A percentile compares a stretch with the other conserved stretches of the same genome.
These are phyloP conservation scores for Fusarium metavorans DNA, from an alignment of 2,329 filamentous ascomycete species.

Conservation along the genomic window DNA sequence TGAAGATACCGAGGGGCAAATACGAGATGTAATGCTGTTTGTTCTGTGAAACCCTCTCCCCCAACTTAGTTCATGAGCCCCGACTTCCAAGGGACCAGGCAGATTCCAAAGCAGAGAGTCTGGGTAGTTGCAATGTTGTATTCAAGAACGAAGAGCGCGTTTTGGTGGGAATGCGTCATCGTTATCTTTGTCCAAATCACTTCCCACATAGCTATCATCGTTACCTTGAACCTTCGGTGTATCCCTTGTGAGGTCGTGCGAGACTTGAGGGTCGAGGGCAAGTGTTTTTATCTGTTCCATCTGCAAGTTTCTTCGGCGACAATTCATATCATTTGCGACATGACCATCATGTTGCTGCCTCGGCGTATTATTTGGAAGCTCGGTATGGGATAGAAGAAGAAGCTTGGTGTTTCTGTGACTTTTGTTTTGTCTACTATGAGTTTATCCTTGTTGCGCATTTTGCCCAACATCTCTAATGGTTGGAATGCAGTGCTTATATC, in stretches of 20 bases:
- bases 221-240: conserved; percentile 16
- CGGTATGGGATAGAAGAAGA: conserved; percentile 47
- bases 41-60: neutral
- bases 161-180: conserved; percentile 51
- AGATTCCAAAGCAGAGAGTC: neutral
- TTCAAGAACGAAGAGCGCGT: conserved; percentile 34
- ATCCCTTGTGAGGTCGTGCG: conserved; percentile 10
- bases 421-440: conserved; percentile 37
- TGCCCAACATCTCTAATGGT: neutral
- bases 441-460: neutral
- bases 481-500: neutral
- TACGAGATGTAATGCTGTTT: neutral
- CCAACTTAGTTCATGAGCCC: neutral
- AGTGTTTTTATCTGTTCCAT: conserved; percentile 8
- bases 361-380: conserved; percentile 48
- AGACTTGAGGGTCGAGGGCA: neutral
- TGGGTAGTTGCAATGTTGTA: neutral
- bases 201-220: neutral
- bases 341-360: conserved; percentile 47
- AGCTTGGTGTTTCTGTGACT: conserved; percentile 47
- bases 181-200: conserved; percentile 48
- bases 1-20: neutral
- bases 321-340: conserved; percentile 30
- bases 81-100: neutral
- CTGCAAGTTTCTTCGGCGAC: conserved; percentile 7